Evolutionary conservation across 1,139 yeast genomes (phyloP).

Genomic region (Candida neerlandica): DNA sequence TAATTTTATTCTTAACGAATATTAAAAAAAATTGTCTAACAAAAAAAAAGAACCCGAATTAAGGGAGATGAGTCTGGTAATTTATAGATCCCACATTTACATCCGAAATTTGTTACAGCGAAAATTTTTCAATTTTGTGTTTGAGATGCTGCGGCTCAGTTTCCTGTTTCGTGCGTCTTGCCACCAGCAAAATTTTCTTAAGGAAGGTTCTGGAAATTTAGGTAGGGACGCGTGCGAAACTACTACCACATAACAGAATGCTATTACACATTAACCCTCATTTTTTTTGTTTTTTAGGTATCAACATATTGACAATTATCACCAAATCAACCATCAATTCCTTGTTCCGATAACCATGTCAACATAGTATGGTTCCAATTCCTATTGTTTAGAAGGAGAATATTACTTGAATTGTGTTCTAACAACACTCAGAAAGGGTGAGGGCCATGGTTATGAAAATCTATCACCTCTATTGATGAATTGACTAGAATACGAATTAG

Average conservation of each 20-base stretch:
- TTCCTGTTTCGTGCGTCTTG: not conserved
- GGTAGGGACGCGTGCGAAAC: not conserved
- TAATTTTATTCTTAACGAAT: not conserved
- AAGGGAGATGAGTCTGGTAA: not conserved
- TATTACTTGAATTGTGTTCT: not conserved
- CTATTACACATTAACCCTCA: not conserved
- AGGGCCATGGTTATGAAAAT: not conserved
- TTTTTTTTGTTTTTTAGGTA: not conserved
- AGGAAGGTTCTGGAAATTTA: slow-evolving; percentile 5
- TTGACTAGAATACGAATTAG: not conserved
- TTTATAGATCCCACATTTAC: not conserved
- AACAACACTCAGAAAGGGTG: not conserved
- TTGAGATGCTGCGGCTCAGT: slow-evolving; percentile 16
- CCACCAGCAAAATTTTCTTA: not conserved
- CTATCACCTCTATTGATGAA: not conserved
- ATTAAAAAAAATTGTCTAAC: not conserved
- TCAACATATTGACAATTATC: not conserved
- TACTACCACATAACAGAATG: no score
- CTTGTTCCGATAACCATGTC: not conserved
- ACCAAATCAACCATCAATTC: not conserved
- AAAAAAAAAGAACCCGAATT: not conserved
- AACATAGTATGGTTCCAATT: not conserved
- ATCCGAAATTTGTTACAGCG: not conserved
- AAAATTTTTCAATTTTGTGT: slow-evolving; percentile 8
- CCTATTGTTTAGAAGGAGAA: not conserved